Percentiles rank a stretch among this genome's conserved stretches.
These are phyloP conservation scores for Microsporum ferrugineum DNA, from an alignment of 2,329 filamentous ascomycete species.

Conservation along the genomic window DNA sequence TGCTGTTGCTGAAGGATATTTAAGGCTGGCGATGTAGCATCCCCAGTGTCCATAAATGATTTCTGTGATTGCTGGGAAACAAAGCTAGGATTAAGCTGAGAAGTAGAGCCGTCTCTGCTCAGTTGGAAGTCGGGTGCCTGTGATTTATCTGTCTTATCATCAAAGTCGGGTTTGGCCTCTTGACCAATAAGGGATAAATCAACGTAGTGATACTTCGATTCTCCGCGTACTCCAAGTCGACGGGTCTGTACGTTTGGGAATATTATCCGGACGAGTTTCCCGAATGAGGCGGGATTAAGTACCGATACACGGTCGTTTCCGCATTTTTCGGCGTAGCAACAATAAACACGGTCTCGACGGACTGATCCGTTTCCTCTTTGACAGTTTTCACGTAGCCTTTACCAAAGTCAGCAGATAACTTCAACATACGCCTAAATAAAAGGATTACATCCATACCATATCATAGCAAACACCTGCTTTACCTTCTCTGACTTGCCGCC, in stretches of 20 bases:
- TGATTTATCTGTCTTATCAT: background rate
- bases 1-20: background rate
- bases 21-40: background rate
- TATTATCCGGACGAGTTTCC: constrained; percentile 89
- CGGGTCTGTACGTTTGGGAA: constrained; percentile 92
- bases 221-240: constrained; percentile 79
- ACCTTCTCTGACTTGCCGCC: constrained; percentile 42
- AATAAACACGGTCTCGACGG: constrained; percentile 84
- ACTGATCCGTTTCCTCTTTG: constrained; percentile 53
- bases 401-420: constrained; percentile 3
- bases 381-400: constrained; percentile 39
- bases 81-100: background rate
- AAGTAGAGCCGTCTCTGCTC: background rate
- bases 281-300: constrained; percentile 92
- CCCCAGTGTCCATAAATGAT: background rate
- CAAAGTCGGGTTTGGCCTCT: constrained; percentile 26
- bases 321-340: constrained; percentile 86
- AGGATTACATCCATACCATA: constrained; percentile 31
- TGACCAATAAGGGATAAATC: constrained; percentile 39
- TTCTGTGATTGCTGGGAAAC: background rate
- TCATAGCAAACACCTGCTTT: constrained; percentile 43
- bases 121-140: background rate
- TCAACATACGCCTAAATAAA: background rate
- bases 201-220: constrained; percentile 94
- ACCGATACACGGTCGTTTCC: constrained; percentile 89